Evolutionary conservation across 2,329 filamentous ascomycete genomes (phyloP).

Genomic region (Fusarium aywerte): DNA sequence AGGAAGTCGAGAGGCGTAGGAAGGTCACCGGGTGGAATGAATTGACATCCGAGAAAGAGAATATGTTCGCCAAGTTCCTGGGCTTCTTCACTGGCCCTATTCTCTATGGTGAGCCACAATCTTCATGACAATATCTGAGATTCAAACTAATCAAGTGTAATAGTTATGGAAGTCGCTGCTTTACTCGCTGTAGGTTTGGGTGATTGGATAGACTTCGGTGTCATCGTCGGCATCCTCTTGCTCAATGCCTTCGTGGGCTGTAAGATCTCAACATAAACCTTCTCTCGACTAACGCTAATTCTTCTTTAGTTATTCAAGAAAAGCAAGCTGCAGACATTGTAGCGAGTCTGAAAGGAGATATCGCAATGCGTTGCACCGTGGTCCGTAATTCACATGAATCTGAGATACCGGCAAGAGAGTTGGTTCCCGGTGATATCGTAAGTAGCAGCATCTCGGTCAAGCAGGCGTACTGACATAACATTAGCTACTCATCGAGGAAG

Average conservation of each 20-base stretch:
- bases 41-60: conserved; percentile 27
- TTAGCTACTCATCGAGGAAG: conserved; percentile 29
- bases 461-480: rapidly evolving
- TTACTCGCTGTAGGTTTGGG: conserved; percentile 27
- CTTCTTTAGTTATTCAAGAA: conserved; percentile 4
- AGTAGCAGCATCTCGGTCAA: not conserved
- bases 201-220: conserved; percentile 30
- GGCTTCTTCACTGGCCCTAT: conserved; percentile 11
- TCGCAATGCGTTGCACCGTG: conserved; percentile 31
- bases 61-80: conserved; percentile 6
- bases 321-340: conserved; percentile 32
- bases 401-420: conserved; percentile 22
- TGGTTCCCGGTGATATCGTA: conserved; percentile 26
- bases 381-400: conserved; percentile 17
- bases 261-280: not conserved
- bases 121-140: rapidly evolving
- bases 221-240: conserved; percentile 30
- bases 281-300: not conserved
- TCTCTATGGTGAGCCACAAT: conserved; percentile 14
- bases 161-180: conserved; percentile 34
- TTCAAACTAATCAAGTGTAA: not conserved
- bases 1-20: conserved; percentile 19
- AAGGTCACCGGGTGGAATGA: conserved; percentile 29
- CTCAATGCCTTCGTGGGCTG: conserved; percentile 35
- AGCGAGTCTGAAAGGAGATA: conserved; percentile 30